A percentile compares a stretch with the other conserved stretches of the same genome.
Conservation (phyloP, 139 green algal species). For the Spirogloea muscicola region DNA sequence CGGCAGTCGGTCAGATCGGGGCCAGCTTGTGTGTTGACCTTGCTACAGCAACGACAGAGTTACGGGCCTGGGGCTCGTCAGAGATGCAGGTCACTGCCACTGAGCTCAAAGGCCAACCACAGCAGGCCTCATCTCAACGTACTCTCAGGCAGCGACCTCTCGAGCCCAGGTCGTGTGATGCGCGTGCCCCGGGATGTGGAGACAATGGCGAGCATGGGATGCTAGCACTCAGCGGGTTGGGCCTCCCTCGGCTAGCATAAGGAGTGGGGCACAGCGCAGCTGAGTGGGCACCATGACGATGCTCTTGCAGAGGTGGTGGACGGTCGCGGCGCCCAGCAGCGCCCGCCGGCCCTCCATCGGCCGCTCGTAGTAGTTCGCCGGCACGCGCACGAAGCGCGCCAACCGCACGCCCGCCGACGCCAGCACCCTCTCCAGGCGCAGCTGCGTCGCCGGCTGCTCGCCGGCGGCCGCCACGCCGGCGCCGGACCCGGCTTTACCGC, state of each 20-base stretch:
- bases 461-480: no score
- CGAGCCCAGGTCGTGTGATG: no score
- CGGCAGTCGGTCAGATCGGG: slow-evolving; percentile 47
- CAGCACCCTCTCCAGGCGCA: slow-evolving; percentile 4
- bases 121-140: no score
- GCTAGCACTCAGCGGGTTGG: no score
- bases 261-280: no score
- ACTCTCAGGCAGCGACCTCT: neutral
- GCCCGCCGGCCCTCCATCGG: slow-evolving; percentile 63
- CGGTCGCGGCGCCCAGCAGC: slow-evolving; percentile 49
- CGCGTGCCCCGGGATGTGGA: no score
- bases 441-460: no score
- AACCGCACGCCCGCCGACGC: neutral
- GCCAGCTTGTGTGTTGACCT: slow-evolving; percentile 41
- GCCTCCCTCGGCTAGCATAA: no score
- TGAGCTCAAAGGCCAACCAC: no score
- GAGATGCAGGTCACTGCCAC: no score
- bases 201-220: no score
- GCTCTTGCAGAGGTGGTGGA: slow-evolving; percentile 82
- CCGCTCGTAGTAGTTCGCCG: slow-evolving; percentile 77
- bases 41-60: neutral
- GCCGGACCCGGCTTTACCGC: no score
- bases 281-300: slow-evolving; percentile 87
- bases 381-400: slow-evolving; percentile 65
- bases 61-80: neutral